Evolutionary conservation across 441 rosid genomes (phyloP), one percentile per base, ranked within the genome.

Genomic region (Breynia disticha): DNA sequence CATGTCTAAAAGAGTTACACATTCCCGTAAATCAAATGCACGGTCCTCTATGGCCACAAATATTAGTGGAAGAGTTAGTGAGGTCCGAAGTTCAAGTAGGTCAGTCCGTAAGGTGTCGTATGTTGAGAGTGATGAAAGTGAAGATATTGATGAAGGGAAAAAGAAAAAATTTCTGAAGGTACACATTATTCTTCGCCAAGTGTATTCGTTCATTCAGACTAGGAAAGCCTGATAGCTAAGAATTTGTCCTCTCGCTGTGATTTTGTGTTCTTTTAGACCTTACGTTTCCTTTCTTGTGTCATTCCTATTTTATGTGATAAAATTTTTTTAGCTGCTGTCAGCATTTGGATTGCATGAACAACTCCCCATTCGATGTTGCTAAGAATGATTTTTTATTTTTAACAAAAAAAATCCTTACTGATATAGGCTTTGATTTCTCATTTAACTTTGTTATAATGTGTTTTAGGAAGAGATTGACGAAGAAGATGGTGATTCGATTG

Each of bases 71-170:
- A 82, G 82, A 62, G 72, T 72, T 70, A 82, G 59, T 59, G 97
- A 94, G 71, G 86, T 87, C 52, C 96, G 99, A 61, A 82, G 83
- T 63, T 94, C 99, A 56, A 77, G 73, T 68, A 76, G 99, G 77
- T 81, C 97, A 42, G 83, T 82, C 62, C 87, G 95, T 56, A 94
- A 90, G 78, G 97, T 94, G 41, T 94, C 99, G 32, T 94, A 94
- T 79, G 97, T 81, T 56, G 99, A 94, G 80, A 94, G 97, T 69
- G 99, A 94, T 49, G 99, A 84, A 74, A 94, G 97, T 70, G 99
- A 94, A 78, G 97, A 86, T 59, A 63, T 67, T 57, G 97, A 86
- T 72, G 97, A 87, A 67, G 80, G 79, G 61, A 87, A 67, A 75
- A 94, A 86, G 69, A 90, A 67, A 68, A 94, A 81, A 67, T 50